phyloP scores from a whole-genome alignment of 1,139 yeast species.

The Kodamaea plutei region DNA sequence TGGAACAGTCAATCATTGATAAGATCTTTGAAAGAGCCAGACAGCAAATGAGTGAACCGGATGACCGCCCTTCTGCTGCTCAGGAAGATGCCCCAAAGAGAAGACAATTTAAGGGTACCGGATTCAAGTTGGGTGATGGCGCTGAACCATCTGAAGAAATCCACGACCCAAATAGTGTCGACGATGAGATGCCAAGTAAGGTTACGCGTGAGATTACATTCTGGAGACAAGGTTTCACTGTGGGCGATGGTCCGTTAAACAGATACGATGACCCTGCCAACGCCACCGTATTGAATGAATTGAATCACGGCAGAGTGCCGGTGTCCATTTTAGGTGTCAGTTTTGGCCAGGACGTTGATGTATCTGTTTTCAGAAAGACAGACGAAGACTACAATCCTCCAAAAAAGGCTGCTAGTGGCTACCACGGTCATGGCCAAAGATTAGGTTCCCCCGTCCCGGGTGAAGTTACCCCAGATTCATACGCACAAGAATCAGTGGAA shows the following conservation, averaged over 20 bases:
- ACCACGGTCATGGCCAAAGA: constrained; percentile 79
- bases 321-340: constrained; percentile 74
- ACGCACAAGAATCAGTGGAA: constrained; percentile 3
- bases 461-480: constrained; percentile 27
- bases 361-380: constrained; percentile 71
- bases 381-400: constrained; percentile 83
- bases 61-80: constrained; percentile 40
- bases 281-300: constrained; percentile 67
- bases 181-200: constrained; percentile 38
- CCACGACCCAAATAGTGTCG: constrained; percentile 26
- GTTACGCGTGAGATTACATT: constrained; percentile 79
- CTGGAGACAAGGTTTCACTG: constrained; percentile 95
- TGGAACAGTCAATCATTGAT: constrained; percentile 43
- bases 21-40: constrained; percentile 45
- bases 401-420: constrained; percentile 64
- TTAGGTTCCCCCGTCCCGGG: constrained; percentile 89
- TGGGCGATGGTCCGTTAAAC: constrained; percentile 82
- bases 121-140: constrained; percentile 74
- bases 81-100: constrained; percentile 12
- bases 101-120: constrained; percentile 59
- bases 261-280: constrained; percentile 91
- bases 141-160: constrained; percentile 40
- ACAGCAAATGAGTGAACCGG: constrained; percentile 40
- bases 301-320: constrained; percentile 94
- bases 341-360: constrained; percentile 95